Evolutionary conservation across 1,284 basidiomycete species (phyloP).

Genomic region (Cutaneotrichosporon sp.): DNA sequence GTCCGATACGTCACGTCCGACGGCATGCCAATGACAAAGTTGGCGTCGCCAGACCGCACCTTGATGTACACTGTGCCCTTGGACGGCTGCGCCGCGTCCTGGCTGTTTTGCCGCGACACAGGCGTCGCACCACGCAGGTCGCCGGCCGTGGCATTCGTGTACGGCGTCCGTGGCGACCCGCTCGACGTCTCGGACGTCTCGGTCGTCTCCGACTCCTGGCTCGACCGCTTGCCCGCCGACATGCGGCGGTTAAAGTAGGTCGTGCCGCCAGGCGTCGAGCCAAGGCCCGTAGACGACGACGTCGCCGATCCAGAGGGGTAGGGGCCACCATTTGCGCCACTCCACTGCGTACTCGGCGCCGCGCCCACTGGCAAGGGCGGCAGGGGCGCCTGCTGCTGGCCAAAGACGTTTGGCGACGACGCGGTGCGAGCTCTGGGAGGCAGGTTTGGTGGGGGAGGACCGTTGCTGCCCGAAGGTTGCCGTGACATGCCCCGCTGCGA

Average conservation of each 20-base stretch:
- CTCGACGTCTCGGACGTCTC: slow-evolving; percentile 46
- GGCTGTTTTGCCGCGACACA: slow-evolving; percentile 32
- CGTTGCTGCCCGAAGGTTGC: slow-evolving; percentile 13
- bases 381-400: slow-evolving; percentile 27
- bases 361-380: slow-evolving; percentile 22
- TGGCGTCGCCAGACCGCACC: slow-evolving; percentile 41
- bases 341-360: slow-evolving; percentile 6
- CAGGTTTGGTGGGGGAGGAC: slow-evolving; percentile 9
- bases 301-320: slow-evolving; percentile 18
- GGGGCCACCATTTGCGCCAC: slow-evolving; percentile 10
- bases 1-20: slow-evolving; percentile 69
- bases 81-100: slow-evolving; percentile 11
- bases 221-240: slow-evolving; percentile 29
- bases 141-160: slow-evolving; percentile 53
- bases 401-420: slow-evolving; percentile 51
- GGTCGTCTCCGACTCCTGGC: slow-evolving; percentile 40
- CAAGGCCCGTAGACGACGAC: slow-evolving; percentile 27
- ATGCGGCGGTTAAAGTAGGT: slow-evolving; percentile 29
- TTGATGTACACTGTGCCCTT: slow-evolving; percentile 66
- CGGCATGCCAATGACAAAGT: slow-evolving; percentile 85
- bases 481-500: slow-evolving; percentile 30
- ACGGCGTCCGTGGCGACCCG: slow-evolving; percentile 50
- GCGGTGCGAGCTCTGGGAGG: slow-evolving; percentile 47
- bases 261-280: slow-evolving; percentile 30
- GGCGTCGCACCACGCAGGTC: slow-evolving; percentile 26